A percentile compares a stretch with the other conserved stretches of the same genome.
Evolutionary conservation across 2,329 filamentous ascomycete genomes (phyloP).

Genomic region (Aspergillus flavus): DNA sequence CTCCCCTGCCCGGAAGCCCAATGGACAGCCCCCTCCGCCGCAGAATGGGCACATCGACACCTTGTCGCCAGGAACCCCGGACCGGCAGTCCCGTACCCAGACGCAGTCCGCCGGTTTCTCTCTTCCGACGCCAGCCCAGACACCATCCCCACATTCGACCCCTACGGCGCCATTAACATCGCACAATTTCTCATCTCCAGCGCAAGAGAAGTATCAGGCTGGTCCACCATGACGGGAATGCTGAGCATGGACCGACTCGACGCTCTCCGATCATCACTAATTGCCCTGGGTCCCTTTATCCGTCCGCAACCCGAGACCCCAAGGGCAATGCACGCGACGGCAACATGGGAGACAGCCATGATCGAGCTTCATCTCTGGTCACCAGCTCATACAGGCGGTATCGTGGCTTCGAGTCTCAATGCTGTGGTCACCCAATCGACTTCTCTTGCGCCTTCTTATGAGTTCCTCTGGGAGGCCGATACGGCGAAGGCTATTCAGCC

Average conservation of each 20-base stretch:
- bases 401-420: constrained; percentile 42
- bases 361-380: constrained; percentile 49
- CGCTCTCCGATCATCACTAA: constrained; percentile 39
- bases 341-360: constrained; percentile 48
- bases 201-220: constrained; percentile 46
- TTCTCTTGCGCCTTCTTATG: constrained; percentile 31
- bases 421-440: constrained; percentile 36
- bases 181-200: constrained; percentile 47
- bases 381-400: constrained; percentile 43
- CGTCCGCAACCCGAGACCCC: constrained; percentile 6
- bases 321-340: constrained; percentile 19
- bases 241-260: constrained; percentile 45
- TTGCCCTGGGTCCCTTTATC: constrained; percentile 37
- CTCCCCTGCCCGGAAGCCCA: constrained; percentile 43
- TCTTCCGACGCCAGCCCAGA: constrained; percentile 31
- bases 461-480: constrained; percentile 36
- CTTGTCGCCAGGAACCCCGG: constrained; percentile 29
- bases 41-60: constrained; percentile 31
- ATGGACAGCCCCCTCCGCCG: constrained; percentile 43
- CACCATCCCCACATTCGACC: constrained; percentile 40
- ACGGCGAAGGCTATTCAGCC: constrained; percentile 35
- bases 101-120: constrained; percentile 42
- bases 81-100: constrained; percentile 34
- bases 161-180: constrained; percentile 47
- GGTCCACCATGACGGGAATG: constrained; percentile 48